Evolutionary conservation across 2,329 filamentous ascomycete species (phyloP).

Genomic region (Rhinocladiella mackenziei): DNA sequence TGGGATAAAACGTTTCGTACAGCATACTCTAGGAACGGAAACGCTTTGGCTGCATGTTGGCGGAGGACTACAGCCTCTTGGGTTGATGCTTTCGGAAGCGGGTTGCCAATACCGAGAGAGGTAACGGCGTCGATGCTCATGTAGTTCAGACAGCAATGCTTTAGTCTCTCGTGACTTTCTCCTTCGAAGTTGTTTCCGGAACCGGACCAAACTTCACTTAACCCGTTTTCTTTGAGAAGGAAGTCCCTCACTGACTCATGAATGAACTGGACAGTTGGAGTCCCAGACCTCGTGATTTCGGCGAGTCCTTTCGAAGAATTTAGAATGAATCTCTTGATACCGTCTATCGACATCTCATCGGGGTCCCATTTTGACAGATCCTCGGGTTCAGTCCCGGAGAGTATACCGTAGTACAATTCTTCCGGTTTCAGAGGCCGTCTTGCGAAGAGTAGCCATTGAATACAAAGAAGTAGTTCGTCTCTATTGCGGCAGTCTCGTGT

Average conservation of each 20-base stretch:
- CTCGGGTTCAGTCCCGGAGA: constrained; percentile 32
- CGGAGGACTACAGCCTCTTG: constrained; percentile 25
- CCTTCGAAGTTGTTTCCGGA: constrained; percentile 33
- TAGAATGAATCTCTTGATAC: constrained; percentile 37
- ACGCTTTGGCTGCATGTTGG: constrained; percentile 26
- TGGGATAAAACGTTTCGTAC: constrained; percentile 31
- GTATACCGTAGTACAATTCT: constrained; percentile 44
- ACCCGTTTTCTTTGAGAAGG: constrained; percentile 37
- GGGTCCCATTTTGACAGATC: constrained; percentile 25
- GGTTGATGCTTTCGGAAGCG: constrained; percentile 21
- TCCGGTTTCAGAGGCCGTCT: constrained; percentile 39
- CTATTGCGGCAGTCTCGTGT: constrained; percentile 44
- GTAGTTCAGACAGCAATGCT: constrained; percentile 43
- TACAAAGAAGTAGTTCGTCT: constrained; percentile 39
- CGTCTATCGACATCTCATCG: constrained; percentile 15
- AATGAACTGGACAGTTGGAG: constrained; percentile 45
- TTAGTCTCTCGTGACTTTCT: constrained; percentile 43
- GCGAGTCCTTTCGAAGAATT: constrained; percentile 51
- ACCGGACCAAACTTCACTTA: constrained; percentile 32
- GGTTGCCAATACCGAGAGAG: background rate
- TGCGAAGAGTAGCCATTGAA: constrained; percentile 20
- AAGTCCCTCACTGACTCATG: constrained; percentile 42
- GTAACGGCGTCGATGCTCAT: constrained; percentile 31
- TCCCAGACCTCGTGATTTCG: constrained; percentile 17
- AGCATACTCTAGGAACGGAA: constrained; percentile 44